These are phyloP conservation scores for Mucor saturninus DNA, from an alignment of 371 early-diverging fungal genomes.

Conservation along the genomic window DNA sequence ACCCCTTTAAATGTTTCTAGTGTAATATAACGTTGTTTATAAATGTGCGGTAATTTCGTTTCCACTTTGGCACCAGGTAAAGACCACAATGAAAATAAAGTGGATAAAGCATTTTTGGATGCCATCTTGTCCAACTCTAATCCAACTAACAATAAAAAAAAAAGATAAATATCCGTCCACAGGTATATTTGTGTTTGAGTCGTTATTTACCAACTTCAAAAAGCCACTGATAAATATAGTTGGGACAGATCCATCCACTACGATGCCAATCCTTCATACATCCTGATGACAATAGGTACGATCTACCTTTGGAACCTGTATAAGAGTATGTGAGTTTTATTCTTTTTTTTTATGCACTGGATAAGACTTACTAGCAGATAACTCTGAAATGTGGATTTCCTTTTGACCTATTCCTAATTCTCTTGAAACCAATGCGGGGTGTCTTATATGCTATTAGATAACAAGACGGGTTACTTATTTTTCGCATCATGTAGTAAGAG, in stretches of 20 bases:
- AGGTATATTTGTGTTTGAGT: background rate
- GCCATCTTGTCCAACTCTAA: conserved; percentile 31
- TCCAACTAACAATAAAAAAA: conserved; percentile 23
- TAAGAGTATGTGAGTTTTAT: background rate
- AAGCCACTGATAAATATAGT: conserved; percentile 46
- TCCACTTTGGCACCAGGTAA: conserved; percentile 24
- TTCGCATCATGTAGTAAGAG: too few relatives aligned
- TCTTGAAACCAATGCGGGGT: conserved; percentile 16
- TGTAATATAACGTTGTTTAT: conserved; percentile 21
- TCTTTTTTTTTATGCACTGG: too few relatives aligned
- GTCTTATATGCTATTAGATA: conserved; percentile 2
- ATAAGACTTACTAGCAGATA: conserved; percentile 16
- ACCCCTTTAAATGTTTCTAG: conserved; percentile 16
- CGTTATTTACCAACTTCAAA: conserved; percentile 39
- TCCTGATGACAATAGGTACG: conserved; percentile 32
- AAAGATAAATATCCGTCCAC: background rate
- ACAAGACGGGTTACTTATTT: background rate
- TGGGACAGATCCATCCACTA: conserved; percentile 44
- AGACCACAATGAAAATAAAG: conserved; percentile 35
- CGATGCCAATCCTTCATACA: conserved; percentile 38
- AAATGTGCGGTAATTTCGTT: conserved; percentile 13
- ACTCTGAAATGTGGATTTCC: conserved; percentile 29
- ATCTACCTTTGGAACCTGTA: conserved; percentile 25
- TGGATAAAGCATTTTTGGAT: conserved; percentile 41
- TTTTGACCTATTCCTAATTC: conserved; percentile 20